Conservation (phyloP, 139 green algal genomes). For the Yamagishiella unicocca region DNA sequence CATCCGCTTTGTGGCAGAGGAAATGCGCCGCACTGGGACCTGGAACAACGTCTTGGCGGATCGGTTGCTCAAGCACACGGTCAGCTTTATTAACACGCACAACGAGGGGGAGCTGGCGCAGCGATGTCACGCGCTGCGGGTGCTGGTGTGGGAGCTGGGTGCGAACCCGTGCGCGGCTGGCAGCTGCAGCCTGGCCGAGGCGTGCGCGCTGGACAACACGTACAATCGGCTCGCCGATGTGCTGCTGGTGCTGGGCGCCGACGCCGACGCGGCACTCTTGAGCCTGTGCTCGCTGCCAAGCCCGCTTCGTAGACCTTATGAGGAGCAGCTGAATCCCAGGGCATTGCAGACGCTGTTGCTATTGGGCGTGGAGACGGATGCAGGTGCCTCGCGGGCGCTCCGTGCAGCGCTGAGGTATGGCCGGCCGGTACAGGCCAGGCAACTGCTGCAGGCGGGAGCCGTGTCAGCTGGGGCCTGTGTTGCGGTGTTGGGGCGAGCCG, state of each 20-base stretch:
- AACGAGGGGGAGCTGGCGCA: background rate
- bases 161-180: background rate
- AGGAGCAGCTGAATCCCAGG: background rate
- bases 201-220: too few relatives aligned
- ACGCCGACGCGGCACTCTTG: background rate
- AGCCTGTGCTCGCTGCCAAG: background rate
- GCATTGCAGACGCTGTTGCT: background rate
- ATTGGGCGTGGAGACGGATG: background rate
- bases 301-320: background rate
- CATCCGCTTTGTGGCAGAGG: background rate
- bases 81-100: background rate
- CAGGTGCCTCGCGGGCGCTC: background rate
- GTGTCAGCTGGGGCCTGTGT: background rate
- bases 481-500: background rate
- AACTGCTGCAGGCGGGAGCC: background rate
- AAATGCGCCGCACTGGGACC: background rate
- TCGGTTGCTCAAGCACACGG: background rate
- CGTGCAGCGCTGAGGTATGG: background rate
- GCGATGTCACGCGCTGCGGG: background rate
- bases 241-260: constrained; percentile 2
- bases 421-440: background rate
- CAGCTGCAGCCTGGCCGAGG: background rate
- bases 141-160: background rate
- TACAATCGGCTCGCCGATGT: background rate
- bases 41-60: background rate